Percentiles rank a stretch among this genome's conserved stretches.
Evolutionary conservation across 192 early-diverging fungal species (phyloP).

Genomic region (Coemansia sp.): DNA sequence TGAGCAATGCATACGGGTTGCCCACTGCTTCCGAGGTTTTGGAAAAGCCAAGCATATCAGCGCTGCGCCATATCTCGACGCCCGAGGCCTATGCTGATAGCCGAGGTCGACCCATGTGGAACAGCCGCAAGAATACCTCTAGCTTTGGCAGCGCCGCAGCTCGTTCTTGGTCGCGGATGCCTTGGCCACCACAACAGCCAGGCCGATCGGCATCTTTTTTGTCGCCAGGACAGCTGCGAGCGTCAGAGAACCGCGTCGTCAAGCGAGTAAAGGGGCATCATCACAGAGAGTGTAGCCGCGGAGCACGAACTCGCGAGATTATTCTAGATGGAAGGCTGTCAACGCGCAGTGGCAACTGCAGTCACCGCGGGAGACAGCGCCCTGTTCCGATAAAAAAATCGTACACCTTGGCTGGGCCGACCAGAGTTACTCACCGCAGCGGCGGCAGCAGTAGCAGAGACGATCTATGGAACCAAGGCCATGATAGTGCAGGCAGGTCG

Average conservation of each 20-base stretch:
- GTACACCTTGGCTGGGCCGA: not conserved
- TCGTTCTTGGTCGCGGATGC: not conserved
- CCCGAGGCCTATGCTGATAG: not conserved
- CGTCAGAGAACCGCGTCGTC: not conserved
- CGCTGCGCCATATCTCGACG: not conserved
- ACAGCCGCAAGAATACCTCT: not conserved
- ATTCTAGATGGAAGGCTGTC: constrained; percentile 16
- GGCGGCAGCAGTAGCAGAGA: not conserved
- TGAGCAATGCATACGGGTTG: not conserved
- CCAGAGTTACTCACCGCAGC: not conserved
- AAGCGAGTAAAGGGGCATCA: constrained; percentile 11
- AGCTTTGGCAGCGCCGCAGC: not conserved
- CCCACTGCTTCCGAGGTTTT: not conserved
- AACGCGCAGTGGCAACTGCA: not conserved
- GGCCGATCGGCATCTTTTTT: constrained; percentile 4
- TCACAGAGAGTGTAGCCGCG: constrained; percentile 33
- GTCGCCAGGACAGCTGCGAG: not conserved
- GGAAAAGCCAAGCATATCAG: not conserved
- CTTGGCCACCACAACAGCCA: not conserved
- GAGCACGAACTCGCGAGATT: constrained; percentile 37
- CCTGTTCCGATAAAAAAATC: not conserved
- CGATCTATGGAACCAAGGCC: not conserved
- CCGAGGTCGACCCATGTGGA: not conserved
- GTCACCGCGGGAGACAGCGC: no score
- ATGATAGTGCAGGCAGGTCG: not conserved